Evolutionary conservation across 2,329 filamentous ascomycete genomes (phyloP).

Genomic region (Cladophialophora carrionii): DNA sequence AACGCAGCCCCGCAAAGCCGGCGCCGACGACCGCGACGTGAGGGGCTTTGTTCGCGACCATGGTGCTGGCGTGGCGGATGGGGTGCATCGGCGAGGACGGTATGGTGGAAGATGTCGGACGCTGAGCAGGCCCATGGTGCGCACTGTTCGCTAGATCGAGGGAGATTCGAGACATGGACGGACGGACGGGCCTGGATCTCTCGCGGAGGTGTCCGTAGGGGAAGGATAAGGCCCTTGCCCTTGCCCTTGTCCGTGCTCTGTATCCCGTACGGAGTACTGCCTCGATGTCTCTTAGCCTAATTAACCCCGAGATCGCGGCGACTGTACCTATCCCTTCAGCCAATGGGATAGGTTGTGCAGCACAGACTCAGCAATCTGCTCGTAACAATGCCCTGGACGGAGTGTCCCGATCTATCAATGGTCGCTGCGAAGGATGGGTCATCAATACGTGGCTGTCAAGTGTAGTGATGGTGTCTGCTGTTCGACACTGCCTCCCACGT

Average conservation of each 20-base stretch:
- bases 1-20: constrained; percentile 63
- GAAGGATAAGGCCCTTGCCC: neutral
- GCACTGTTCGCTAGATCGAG: constrained; percentile 27
- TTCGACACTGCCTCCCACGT: neutral
- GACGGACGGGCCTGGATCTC: neutral
- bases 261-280: neutral
- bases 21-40: constrained; percentile 64
- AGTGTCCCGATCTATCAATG: neutral
- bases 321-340: neutral
- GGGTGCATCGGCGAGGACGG: constrained; percentile 17
- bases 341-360: neutral
- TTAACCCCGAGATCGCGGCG: too few relatives aligned
- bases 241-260: too few relatives aligned
- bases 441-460: neutral
- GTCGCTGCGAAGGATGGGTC: neutral
- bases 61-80: constrained; percentile 19
- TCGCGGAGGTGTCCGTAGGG: neutral
- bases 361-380: neutral
- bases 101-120: neutral
- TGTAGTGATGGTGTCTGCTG: neutral
- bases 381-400: neutral
- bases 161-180: constrained; percentile 34
- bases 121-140: constrained; percentile 21
- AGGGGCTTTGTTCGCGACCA: constrained; percentile 46
- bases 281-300: too few relatives aligned